Conservation (phyloP, 257 asterid species). For the Cinchona pubescens region DNA sequence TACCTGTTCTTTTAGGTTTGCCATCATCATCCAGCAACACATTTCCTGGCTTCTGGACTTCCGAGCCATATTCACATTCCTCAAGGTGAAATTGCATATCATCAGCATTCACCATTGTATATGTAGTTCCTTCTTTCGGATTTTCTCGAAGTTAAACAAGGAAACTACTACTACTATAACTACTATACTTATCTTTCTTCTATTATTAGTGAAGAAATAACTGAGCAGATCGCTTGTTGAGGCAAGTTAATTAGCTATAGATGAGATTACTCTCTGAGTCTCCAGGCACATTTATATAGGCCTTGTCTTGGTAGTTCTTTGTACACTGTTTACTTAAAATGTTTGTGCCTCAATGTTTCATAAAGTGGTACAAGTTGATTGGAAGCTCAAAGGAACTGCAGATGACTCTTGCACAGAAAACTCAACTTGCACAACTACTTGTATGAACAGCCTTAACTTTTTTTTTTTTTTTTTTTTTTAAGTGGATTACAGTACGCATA, state of each 20-base stretch:
- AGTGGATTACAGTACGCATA: too few species aligned
- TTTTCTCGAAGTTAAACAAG: neutral
- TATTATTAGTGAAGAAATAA: neutral
- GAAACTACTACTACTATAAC: neutral
- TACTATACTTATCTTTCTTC: neutral
- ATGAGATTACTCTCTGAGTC: neutral
- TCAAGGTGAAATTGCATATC: constrained; percentile 29
- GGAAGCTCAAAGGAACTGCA: neutral
- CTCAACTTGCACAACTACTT: neutral
- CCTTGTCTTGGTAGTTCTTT: neutral
- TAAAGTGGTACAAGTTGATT: neutral
- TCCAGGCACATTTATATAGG: constrained; percentile 7
- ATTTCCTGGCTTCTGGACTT: constrained; percentile 37
- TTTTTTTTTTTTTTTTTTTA: too few species aligned
- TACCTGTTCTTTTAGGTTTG: constrained; percentile 53
- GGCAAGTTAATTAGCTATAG: neutral
- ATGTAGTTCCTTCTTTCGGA: neutral
- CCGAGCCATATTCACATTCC: constrained; percentile 39
- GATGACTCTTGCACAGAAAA: neutral
- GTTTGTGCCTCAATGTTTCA: neutral
- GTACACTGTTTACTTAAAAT: neutral
- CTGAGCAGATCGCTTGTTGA: neutral
- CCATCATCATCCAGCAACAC: constrained; percentile 60
- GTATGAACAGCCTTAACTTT: neutral
- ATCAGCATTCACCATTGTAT: constrained; percentile 34